Percentiles rank a stretch among this genome's conserved stretches.
Conservation (phyloP, 352 stramenopile genomes). For the Phytophthora tubulina region DNA sequence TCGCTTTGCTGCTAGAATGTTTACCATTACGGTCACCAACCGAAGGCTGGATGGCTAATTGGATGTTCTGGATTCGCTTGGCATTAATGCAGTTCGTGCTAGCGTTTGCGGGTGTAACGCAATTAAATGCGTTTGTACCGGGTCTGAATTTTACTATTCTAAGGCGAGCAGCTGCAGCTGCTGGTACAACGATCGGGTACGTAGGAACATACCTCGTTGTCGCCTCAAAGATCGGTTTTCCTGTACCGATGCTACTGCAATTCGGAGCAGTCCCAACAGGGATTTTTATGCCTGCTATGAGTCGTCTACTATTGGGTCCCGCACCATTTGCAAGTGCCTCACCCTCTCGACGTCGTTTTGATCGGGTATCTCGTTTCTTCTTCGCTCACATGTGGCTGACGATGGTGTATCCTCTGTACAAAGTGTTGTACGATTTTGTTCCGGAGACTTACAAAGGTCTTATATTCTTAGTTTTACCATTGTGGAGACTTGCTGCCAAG, state of each 20-base stretch:
- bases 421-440: slow-evolving; percentile 21
- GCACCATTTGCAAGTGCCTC: slow-evolving; percentile 14
- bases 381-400: slow-evolving; percentile 10
- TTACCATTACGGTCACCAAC: slow-evolving; percentile 25
- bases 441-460: slow-evolving; percentile 8
- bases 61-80: slow-evolving; percentile 37
- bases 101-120: slow-evolving; percentile 3
- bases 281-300: slow-evolving; percentile 15
- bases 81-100: slow-evolving; percentile 24
- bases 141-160: slow-evolving; percentile 6
- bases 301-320: slow-evolving; percentile 4
- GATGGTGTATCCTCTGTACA: slow-evolving; percentile 27
- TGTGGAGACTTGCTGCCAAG: slow-evolving; percentile 33
- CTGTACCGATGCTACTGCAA: slow-evolving; percentile 28
- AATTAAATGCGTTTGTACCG: slow-evolving; percentile 16
- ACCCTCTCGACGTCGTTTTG: neutral
- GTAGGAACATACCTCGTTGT: slow-evolving; percentile 1
- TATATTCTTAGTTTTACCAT: slow-evolving; percentile 5
- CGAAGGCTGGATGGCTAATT: slow-evolving; percentile 34
- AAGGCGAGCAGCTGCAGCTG: slow-evolving; percentile 11
- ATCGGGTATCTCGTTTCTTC: neutral
- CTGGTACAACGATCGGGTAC: slow-evolving; percentile 10
- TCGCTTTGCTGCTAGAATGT: slow-evolving; percentile 30
- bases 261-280: slow-evolving; percentile 8
- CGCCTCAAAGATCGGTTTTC: slow-evolving; percentile 15